Evolutionary conservation across 2,329 filamentous ascomycete genomes (phyloP), one percentile per base, ranked within the genome.

Genomic region (Scytalidium sp.): DNA sequence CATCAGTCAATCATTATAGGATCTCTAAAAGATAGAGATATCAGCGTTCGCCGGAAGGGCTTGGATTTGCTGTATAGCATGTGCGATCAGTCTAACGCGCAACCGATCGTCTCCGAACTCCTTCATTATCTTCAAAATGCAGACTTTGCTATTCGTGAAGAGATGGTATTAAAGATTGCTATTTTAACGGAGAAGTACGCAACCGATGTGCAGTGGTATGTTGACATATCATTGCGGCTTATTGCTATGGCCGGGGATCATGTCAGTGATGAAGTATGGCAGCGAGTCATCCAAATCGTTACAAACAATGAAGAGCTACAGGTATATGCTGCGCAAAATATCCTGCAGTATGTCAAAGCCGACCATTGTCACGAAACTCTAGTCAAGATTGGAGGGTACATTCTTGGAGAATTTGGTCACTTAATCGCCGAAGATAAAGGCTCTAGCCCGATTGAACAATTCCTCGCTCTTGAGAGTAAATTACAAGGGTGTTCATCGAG

Each of bases 231-330:
- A 10, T 77, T 99, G 58, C 85, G 93, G 49, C 80, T 99, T 46
- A 92, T 99, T 51, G 91, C 93, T 51, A 92, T 97, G 83, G 94
- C 95, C 3, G 94, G 94, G 58, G 94, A 99, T 64, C 94, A 99
- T 67, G 93, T 99, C 59, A 97, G 93, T 69, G 95, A 99, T 56
- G 94, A 99, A 71, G 94, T 99, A 17, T 99, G 94, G 94, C 94
- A 99, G 68, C 85, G 94, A 60, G 93, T 99, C 49, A 97, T 96
- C 55, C 94, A 99, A 68, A 97, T 99, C 60, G 92, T 97, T 51
- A 97, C 94, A 48, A 99, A 99, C 75, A 99, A 99, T 68, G 94
- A 99, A 69, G 93, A 97, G 68, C 79, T 99, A 10, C 94, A 99
- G 70, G 87, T 96, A 0, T 99, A 99, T 66, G 94, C 94, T 1